Evolutionary conservation across 169 alveolate species (phyloP).

Genomic region (Plasmodium falciparum): DNA sequence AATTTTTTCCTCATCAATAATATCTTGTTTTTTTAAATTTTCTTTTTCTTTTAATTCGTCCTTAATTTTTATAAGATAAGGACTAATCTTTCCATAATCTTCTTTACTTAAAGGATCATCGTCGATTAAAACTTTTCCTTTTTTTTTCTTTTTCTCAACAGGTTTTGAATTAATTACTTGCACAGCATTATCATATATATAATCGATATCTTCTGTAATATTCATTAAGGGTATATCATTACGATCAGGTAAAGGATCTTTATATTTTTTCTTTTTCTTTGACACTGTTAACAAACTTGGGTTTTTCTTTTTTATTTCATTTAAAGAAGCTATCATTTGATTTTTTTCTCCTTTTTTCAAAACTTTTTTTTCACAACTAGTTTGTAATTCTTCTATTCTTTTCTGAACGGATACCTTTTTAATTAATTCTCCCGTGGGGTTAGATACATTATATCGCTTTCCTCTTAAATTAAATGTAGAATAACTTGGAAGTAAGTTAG

Average conservation of each 20-base stretch:
- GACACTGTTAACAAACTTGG: constrained; percentile 61
- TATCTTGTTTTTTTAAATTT: constrained; percentile 73
- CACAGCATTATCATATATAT: constrained; percentile 77
- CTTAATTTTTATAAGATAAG: constrained; percentile 61
- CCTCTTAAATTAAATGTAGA: constrained; percentile 76
- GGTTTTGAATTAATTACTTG: constrained; percentile 63
- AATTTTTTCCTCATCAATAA: constrained; percentile 70
- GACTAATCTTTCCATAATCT: constrained; percentile 75
- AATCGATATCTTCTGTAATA: constrained; percentile 61
- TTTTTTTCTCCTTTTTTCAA: constrained; percentile 77
- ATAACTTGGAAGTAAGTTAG: constrained; percentile 73
- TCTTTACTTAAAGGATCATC: constrained; percentile 61
- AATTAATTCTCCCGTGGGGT: constrained; percentile 50
- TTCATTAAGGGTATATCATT: constrained; percentile 73
- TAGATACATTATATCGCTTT: constrained; percentile 66
- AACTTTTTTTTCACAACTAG: constrained; percentile 44
- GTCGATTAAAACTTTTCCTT: constrained; percentile 47
- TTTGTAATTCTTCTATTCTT: constrained; percentile 58
- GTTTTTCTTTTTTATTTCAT: constrained; percentile 64
- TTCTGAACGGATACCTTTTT: constrained; percentile 63
- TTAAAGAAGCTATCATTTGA: constrained; percentile 47
- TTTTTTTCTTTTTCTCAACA: constrained; percentile 27
- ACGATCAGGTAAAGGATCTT: constrained; percentile 70
- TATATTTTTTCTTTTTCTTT: constrained; percentile 66
- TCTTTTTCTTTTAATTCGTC: constrained; percentile 72